Evolutionary conservation across 1,139 yeast genomes (phyloP), one percentile per base, ranked within the genome.

Genomic region (Hanseniaspora sp.): DNA sequence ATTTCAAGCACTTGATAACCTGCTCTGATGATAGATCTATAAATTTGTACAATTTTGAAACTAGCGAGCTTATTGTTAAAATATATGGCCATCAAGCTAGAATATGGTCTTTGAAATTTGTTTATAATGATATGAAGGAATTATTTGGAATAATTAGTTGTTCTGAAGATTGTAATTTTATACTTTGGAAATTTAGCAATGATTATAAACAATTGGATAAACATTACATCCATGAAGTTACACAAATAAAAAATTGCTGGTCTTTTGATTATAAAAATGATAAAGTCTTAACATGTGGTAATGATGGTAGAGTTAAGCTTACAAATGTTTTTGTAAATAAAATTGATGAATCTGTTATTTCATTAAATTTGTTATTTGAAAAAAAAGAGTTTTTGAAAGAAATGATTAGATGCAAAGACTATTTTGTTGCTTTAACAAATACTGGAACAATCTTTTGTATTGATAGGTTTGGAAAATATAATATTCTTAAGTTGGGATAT

Each of bases 61-160:
- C 74, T 1, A 92, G 94, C 0, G 60, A 69, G 7, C 69, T 81
- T 35, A 60, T 85, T 39, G 83, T 92, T 1, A 78, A 81, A 41
- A 97, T 96, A 0, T 92, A 97, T 96, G 97, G 97, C 15, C 98
- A 92, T 65, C 83, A 86, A 3, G 90, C 97, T 0, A 76, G 98
- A 64, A 88, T 92, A 45, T 92, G 98, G 98, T 78, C 77, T 45
- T 72, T 92, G 54, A 74, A 74, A 46, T 87, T 88, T 65, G 76
- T 73, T 58, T 67, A 68, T n/a, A 59, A 66, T 7, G 65, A 69
- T 43, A 59, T 62, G 1, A 63, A 67, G 12, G 23, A 39, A 7
- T 7, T 45, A 15, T 51, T 34, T 47, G 54, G 54, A 8, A 64
- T 83, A 1, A 71, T 78, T 31, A 83, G 95, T 68, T 80, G 82